Evolutionary conservation across 768 basidiomycete species (phyloP).

Genomic region (Amanita rubescens): DNA sequence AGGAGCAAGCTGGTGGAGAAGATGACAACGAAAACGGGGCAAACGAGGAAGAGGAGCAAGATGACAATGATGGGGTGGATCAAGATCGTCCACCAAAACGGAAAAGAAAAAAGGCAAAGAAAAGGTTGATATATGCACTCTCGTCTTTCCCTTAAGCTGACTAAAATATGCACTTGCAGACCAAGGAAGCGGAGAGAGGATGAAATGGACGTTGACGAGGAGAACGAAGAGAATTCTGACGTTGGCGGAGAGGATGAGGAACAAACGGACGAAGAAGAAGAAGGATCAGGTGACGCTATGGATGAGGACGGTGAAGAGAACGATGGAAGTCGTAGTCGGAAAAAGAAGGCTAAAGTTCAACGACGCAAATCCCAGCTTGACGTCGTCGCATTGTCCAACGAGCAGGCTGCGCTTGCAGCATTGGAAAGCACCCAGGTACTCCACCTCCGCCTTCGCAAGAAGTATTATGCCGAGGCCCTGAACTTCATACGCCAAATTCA

Average conservation of each 20-base stretch:
- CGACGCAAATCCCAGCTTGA: slow-evolving; percentile 67
- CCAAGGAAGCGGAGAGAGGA: slow-evolving; percentile 26
- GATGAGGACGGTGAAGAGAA: slow-evolving; percentile 30
- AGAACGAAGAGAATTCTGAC: too few species aligned
- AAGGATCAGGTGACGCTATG: slow-evolving; percentile 31
- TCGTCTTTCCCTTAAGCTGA: slow-evolving; percentile 1
- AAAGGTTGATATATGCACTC: slow-evolving; percentile 19
- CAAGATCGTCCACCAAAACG: not conserved
- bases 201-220: slow-evolving; percentile 54
- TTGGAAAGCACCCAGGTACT: slow-evolving; percentile 60
- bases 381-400: slow-evolving; percentile 56
- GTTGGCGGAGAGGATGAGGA: slow-evolving; percentile 25
- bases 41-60: slow-evolving; percentile 17
- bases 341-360: slow-evolving; percentile 39
- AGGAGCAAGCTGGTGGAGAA: slow-evolving; percentile 20
- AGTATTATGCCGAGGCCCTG: slow-evolving; percentile 82
- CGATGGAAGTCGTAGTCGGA: slow-evolving; percentile 20
- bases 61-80: slow-evolving; percentile 21
- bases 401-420: slow-evolving; percentile 64
- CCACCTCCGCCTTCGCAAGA: slow-evolving; percentile 66
- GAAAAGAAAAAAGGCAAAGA: slow-evolving; percentile 13
- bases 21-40: slow-evolving; percentile 21
- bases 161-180: slow-evolving; percentile 12
- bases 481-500: slow-evolving; percentile 63
- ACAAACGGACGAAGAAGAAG: slow-evolving; percentile 16